These are phyloP conservation scores for Citrus medica DNA, from an alignment of 345 rosid genomes.

Conservation along the genomic window DNA sequence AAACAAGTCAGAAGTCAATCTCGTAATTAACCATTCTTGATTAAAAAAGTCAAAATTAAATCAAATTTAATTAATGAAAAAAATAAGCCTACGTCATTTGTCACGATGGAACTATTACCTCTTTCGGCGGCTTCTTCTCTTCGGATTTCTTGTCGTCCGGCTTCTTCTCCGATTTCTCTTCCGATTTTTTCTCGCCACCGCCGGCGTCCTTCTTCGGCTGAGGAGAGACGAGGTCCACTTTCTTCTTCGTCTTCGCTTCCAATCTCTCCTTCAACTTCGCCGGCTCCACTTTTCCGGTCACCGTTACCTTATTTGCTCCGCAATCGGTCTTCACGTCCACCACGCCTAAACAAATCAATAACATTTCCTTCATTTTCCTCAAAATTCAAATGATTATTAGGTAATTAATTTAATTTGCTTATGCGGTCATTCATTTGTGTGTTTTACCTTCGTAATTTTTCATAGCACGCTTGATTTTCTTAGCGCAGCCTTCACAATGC, in stretches of 20 bases:
- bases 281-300: slow-evolving; percentile 77
- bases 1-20: not conserved
- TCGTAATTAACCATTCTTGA: not conserved
- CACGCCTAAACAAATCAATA: slow-evolving; percentile 48
- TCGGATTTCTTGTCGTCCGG: slow-evolving; percentile 33
- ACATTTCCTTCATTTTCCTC: not conserved
- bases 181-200: slow-evolving; percentile 26
- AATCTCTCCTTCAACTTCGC: slow-evolving; percentile 27
- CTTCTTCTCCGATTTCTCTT: slow-evolving; percentile 30
- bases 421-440: too few relatives aligned
- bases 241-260: slow-evolving; percentile 29
- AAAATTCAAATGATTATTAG: not conserved
- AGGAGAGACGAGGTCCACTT: slow-evolving; percentile 39
- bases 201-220: slow-evolving; percentile 38
- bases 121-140: slow-evolving; percentile 38
- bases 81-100: not conserved
- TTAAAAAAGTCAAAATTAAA: not conserved
- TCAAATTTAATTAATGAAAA: not conserved
- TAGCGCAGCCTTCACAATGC: slow-evolving; percentile 95
- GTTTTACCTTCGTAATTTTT: slow-evolving; percentile 47
- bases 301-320: slow-evolving; percentile 54
- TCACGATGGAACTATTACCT: slow-evolving; percentile 22
- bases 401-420: not conserved
- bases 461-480: slow-evolving; percentile 44
- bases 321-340: slow-evolving; percentile 57